These are phyloP conservation scores for Ophiostoma piceae DNA, from an alignment of 2,329 filamentous ascomycete genomes.

Conservation along the genomic window DNA sequence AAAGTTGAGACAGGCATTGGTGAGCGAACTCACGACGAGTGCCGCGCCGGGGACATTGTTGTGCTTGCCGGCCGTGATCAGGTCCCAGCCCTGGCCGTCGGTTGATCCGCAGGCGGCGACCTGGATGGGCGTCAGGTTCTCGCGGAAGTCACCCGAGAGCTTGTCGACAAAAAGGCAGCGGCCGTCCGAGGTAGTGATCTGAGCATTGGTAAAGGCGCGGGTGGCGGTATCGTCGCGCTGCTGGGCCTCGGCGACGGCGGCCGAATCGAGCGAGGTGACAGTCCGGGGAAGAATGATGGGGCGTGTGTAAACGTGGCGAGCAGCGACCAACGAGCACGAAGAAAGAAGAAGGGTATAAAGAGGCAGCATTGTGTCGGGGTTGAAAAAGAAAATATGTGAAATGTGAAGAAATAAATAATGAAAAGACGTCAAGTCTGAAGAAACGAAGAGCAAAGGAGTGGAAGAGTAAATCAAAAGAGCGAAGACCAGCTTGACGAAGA, in stretches of 20 bases:
- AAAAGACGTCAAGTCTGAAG: conserved; percentile 3
- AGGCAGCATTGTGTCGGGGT: conserved; percentile 31
- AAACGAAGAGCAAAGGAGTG: conserved; percentile 24
- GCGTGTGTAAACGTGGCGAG: conserved; percentile 3
- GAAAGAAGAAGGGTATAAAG: conserved; percentile 23
- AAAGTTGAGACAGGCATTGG: conserved; percentile 55
- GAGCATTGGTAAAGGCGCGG: conserved; percentile 41
- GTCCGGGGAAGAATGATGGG: conserved; percentile 30
- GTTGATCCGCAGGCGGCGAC: conserved; percentile 41
- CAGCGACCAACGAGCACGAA: conserved; percentile 3
- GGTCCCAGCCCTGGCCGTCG: conserved; percentile 44
- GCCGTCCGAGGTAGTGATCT: conserved; percentile 42
- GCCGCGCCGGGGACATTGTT: conserved; percentile 43
- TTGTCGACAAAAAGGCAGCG: conserved; percentile 44
- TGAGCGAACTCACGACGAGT: conserved; percentile 52
- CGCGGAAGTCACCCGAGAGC: conserved; percentile 45
- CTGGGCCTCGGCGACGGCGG: conserved; percentile 43
- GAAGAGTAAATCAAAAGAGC: conserved; percentile 22
- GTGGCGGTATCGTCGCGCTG: conserved; percentile 42
- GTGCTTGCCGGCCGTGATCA: conserved; percentile 48
- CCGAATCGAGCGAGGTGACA: conserved; percentile 41
- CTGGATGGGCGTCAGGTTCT: conserved; percentile 45
- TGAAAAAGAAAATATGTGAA: background rate
- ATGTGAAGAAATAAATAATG: background rate
- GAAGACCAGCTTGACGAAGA: conserved; percentile 11